These are phyloP conservation scores for Chrysoporthe austroafricana DNA, from an alignment of 2,329 filamentous ascomycete species.

Conservation along the genomic window DNA sequence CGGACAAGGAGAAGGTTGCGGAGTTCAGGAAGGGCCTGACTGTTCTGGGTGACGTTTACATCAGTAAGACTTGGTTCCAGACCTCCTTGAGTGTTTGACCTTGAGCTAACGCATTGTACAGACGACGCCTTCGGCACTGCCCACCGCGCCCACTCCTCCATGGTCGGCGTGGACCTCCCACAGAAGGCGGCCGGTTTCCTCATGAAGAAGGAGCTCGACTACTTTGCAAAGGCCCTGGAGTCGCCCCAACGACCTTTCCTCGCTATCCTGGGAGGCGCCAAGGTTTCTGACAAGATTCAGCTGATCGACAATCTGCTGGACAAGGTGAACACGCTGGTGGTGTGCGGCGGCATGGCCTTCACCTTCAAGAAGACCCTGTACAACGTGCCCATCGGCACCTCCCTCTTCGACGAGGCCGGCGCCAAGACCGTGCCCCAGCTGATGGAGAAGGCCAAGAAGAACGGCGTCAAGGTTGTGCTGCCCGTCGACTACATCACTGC, in stretches of 20 bases:
- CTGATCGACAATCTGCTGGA: conserved; percentile 98
- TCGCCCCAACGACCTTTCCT: conserved; percentile 93
- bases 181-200: conserved; percentile 98
- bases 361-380: conserved; percentile 99
- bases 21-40: conserved; percentile 96
- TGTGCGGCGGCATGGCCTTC: conserved; percentile 98
- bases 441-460: conserved; percentile 93
- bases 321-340: conserved; percentile 95
- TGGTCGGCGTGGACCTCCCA: conserved; percentile 95
- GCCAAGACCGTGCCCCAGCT: conserved; percentile 87
- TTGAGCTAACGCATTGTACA: conserved; percentile 43
- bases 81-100: neutral
- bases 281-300: conserved; percentile 99
- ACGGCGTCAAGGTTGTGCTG: conserved; percentile 93
- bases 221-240: conserved; percentile 97
- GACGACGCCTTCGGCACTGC: conserved; percentile 98
- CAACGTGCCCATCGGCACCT: conserved; percentile 85
- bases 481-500: conserved; percentile 95
- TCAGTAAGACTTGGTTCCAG: conserved; percentile 70
- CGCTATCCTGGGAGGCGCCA: conserved; percentile 95
- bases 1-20: conserved; percentile 88
- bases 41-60: conserved; percentile 90
- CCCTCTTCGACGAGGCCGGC: conserved; percentile 90
- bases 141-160: conserved; percentile 97
- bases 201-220: conserved; percentile 99